Evolutionary conservation across 2,329 filamentous ascomycete species (phyloP), one percentile per base, ranked within the genome.

Genomic region (Ceratocystis cubensis): DNA sequence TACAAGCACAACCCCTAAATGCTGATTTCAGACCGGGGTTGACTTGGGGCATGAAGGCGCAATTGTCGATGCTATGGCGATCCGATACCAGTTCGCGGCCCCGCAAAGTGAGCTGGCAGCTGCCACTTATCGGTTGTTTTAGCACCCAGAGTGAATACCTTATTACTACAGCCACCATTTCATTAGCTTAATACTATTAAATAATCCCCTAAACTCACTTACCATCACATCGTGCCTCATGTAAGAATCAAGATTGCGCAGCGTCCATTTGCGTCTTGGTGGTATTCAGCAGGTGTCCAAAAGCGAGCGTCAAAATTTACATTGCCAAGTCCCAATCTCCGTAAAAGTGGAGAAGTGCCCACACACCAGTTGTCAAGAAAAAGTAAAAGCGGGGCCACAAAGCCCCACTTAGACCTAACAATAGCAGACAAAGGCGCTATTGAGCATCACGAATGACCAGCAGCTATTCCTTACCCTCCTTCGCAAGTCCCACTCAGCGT

Each of bases 1-100:
- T 75, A 78, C 74, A 78, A 78, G 75, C 66, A 76, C 7, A 68
- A 68, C 66, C 63, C 64, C 63, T 66, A 65, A 67, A 61, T 17
- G 22, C 10, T 13, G 8, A 7, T 7, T 44, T 37, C 13, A n/a
- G 33, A 37, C 2, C 7, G 10, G 33, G 8, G 1, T 33, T 5
- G 13, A 30, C 6, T 3, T 33, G 28, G 53, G 17, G 28, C 33
- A 30, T 33, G 15, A 59, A 33, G 17, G 28, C 53, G 28, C 28
- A 33, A 20, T 25, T 17, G 15, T 33, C 8, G 13, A 17, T 53
- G 48, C 25, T 13, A 20, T 53, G 8, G 4, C 1, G 6, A 20
- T 53, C 3, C 7, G 25, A 8, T 17, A 5, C 13, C 15, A 59
- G 13, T 50, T 17, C 53, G 17, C 1, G 6, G 13, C 15, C n/a